These are phyloP conservation scores for Alternaria alternata DNA, from an alignment of 2,329 filamentous ascomycete species.

Conservation along the genomic window DNA sequence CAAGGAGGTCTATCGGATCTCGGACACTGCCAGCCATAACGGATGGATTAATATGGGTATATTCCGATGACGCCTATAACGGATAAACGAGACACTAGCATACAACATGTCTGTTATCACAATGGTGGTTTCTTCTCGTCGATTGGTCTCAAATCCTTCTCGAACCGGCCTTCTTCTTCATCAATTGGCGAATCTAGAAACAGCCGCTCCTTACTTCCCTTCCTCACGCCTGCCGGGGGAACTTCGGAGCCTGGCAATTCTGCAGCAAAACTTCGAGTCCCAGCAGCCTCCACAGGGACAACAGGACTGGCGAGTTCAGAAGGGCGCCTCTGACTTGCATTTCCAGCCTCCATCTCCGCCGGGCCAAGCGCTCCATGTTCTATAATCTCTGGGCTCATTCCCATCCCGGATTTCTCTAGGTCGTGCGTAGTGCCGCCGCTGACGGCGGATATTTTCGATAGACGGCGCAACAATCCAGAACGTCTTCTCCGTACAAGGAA, in stretches of 20 bases:
- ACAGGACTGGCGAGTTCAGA: constrained; percentile 24
- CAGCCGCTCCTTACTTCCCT: constrained; percentile 18
- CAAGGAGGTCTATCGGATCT: not conserved
- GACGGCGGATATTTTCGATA: not conserved
- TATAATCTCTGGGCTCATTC: constrained; percentile 9
- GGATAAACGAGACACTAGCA: not conserved
- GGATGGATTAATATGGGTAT: not conserved
- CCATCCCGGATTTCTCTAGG: constrained; percentile 19
- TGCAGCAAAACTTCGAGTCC: constrained; percentile 15
- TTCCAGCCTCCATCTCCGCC: constrained; percentile 10
- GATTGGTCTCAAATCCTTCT: constrained; percentile 2
- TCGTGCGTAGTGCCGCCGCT: constrained; percentile 18
- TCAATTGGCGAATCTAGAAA: constrained; percentile 25
- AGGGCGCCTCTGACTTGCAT: constrained; percentile 4
- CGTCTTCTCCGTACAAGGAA: constrained; percentile 21
- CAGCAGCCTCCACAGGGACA: constrained; percentile 12
- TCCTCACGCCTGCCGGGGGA: not conserved
- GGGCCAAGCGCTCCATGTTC: constrained; percentile 4
- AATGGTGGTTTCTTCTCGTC: constrained; percentile 17
- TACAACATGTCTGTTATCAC: not conserved
- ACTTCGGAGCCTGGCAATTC: constrained; percentile 24
- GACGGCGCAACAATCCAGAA: not conserved
- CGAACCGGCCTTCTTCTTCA: constrained; percentile 9
- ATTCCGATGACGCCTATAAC: not conserved
- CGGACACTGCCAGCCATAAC: not conserved